These are phyloP conservation scores for Trichoderma aggressivum DNA, from an alignment of 2,329 filamentous ascomycete species.

Conservation along the genomic window DNA sequence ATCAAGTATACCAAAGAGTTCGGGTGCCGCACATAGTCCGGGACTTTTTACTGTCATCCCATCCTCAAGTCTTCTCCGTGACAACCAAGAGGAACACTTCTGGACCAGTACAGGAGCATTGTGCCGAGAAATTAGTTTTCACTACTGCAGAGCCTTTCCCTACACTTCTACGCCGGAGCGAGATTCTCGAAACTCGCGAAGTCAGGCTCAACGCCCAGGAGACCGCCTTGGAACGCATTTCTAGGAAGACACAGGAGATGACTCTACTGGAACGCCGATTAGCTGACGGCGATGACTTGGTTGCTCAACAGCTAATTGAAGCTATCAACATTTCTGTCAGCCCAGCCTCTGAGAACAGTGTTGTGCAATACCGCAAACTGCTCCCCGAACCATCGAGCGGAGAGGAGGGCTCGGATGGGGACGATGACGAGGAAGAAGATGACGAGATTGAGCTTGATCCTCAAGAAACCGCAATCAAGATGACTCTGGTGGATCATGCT, in stretches of 20 bases:
- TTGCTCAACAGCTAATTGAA: conserved; percentile 67
- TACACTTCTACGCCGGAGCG: conserved; percentile 82
- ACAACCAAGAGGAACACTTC: conserved; percentile 68
- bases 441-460: conserved; percentile 47
- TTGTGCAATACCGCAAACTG: conserved; percentile 73
- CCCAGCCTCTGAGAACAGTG: conserved; percentile 68
- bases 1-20: conserved; percentile 85
- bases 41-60: conserved; percentile 79
- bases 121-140: conserved; percentile 79
- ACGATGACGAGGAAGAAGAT: conserved; percentile 35
- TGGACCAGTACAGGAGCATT: conserved; percentile 68
- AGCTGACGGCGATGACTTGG: conserved; percentile 67
- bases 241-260: conserved; percentile 87
- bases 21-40: conserved; percentile 77
- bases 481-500: conserved; percentile 84
- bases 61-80: conserved; percentile 75
- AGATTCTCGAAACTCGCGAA: conserved; percentile 69
- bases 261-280: conserved; percentile 70
- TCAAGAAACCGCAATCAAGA: conserved; percentile 75
- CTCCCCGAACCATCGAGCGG: conserved; percentile 51
- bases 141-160: conserved; percentile 84
- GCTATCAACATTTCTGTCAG: conserved; percentile 76
- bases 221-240: conserved; percentile 85
- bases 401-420: conserved; percentile 34
- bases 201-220: conserved; percentile 70